phyloP scores from a whole-genome alignment of 441 rosid species.

The Rhodomyrtus psidioides region DNA sequence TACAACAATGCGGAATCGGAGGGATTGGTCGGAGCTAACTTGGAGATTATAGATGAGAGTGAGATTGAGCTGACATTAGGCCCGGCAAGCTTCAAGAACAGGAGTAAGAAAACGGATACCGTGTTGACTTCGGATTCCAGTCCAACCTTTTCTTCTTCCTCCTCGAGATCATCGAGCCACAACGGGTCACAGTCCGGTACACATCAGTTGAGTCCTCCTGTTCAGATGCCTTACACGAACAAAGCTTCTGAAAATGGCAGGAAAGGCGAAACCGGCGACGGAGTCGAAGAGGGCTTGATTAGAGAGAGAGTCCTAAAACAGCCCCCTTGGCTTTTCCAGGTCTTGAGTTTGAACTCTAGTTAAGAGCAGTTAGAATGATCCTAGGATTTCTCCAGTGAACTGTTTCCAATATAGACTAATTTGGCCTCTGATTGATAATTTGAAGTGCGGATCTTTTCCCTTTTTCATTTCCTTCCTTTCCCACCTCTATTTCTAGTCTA shows the following conservation, averaged over 20 bases:
- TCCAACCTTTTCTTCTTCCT: constrained; percentile 68
- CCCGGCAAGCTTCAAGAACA: constrained; percentile 32
- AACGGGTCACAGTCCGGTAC: constrained; percentile 17
- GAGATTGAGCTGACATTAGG: constrained; percentile 85
- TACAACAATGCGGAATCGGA: constrained; percentile 17
- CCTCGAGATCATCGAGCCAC: constrained; percentile 57
- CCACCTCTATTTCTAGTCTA: neutral
- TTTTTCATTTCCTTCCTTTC: neutral
- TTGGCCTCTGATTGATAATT: constrained; percentile 12
- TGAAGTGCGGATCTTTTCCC: neutral
- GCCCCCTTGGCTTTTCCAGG: constrained; percentile 80
- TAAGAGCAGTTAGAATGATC: constrained; percentile 12
- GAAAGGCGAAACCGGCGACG: constrained; percentile 13
- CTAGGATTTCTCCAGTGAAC: neutral
- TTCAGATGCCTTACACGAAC: constrained; percentile 14
- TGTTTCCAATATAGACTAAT: constrained; percentile 20
- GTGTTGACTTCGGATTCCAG: constrained; percentile 45
- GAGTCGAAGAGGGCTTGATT: constrained; percentile 28
- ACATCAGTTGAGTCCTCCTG: constrained; percentile 4
- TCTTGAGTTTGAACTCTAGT: constrained; percentile 63
- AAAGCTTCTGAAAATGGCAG: constrained; percentile 21
- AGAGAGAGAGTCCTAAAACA: constrained; percentile 46
- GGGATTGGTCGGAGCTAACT: neutral
- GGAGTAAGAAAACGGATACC: constrained; percentile 29
- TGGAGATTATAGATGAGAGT: constrained; percentile 58